These are phyloP conservation scores for Coniochaeta hoffmannii DNA, from an alignment of 2,329 filamentous ascomycete species.

Conservation along the genomic window DNA sequence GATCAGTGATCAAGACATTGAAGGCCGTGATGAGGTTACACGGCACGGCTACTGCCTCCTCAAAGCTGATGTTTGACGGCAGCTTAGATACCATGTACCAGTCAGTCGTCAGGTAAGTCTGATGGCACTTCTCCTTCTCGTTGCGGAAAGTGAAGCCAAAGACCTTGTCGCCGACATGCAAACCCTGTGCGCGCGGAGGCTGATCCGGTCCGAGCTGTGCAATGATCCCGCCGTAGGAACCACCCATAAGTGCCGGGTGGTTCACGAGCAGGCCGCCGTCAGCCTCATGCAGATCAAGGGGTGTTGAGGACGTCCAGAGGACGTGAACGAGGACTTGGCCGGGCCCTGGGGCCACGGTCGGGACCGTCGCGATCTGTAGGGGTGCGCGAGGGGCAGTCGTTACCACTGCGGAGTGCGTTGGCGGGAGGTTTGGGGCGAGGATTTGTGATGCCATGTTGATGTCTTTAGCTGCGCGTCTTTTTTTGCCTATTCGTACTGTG, in stretches of 20 bases:
- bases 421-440: constrained; percentile 13
- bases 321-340: constrained; percentile 47
- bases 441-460: not conserved
- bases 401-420: constrained; percentile 19
- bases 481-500: not conserved
- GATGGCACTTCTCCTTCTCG: constrained; percentile 42
- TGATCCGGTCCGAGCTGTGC: constrained; percentile 37
- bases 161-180: constrained; percentile 47
- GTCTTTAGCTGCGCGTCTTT: not conserved
- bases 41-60: constrained; percentile 44
- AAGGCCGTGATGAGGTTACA: constrained; percentile 54
- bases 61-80: constrained; percentile 29
- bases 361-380: constrained; percentile 14
- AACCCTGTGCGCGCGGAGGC: not conserved
- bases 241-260: constrained; percentile 41
- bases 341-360: constrained; percentile 23
- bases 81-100: constrained; percentile 40
- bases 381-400: constrained; percentile 14
- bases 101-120: constrained; percentile 46
- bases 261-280: constrained; percentile 49
- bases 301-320: constrained; percentile 52
- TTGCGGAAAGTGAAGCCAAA: constrained; percentile 45
- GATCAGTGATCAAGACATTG: constrained; percentile 41
- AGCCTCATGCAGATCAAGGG: constrained; percentile 54
- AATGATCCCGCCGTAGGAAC: constrained; percentile 43